Conservation (phyloP, 2,329 filamentous ascomycete genomes). For the Rhytidhysteron rufulum region DNA sequence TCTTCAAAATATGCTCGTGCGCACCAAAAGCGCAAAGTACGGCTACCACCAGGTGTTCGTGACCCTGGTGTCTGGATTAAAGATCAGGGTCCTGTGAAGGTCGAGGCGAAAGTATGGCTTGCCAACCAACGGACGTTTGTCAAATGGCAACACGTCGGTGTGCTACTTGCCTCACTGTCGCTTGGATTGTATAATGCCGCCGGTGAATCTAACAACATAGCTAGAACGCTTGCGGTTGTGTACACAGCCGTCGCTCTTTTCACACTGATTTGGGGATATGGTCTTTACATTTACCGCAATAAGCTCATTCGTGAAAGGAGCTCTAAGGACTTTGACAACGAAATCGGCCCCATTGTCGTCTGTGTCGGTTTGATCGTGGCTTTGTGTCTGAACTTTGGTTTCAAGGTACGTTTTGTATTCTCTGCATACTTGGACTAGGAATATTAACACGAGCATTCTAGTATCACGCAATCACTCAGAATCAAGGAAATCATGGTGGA, state of each 20-base stretch:
- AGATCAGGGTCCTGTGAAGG: conserved; percentile 83
- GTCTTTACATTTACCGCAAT: conserved; percentile 71
- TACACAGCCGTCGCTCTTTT: conserved; percentile 82
- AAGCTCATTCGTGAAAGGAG: conserved; percentile 80
- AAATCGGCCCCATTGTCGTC: conserved; percentile 78
- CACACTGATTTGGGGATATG: conserved; percentile 82
- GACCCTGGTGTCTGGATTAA: conserved; percentile 89
- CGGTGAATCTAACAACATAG: conserved; percentile 67
- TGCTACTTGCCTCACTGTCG: conserved; percentile 79
- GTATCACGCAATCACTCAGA: conserved; percentile 8
- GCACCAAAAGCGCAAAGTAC: conserved; percentile 44
- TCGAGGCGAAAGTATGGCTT: conserved; percentile 98
- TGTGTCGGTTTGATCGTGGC: conserved; percentile 75
- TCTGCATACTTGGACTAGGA: background rate
- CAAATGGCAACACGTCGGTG: conserved; percentile 95
- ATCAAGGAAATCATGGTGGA: conserved; percentile 3
- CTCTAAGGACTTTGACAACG: conserved; percentile 88
- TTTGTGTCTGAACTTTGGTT: conserved; percentile 80
- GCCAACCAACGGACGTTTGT: conserved; percentile 98
- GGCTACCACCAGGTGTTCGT: conserved; percentile 80
- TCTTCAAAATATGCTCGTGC: conserved; percentile 66
- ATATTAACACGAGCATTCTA: background rate
- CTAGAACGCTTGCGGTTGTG: conserved; percentile 72
- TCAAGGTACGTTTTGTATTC: conserved; percentile 58
- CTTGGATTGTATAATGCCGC: conserved; percentile 87